phyloP scores from a whole-genome alignment of 257 asterid genomes.

The Coffea canephora region DNA sequence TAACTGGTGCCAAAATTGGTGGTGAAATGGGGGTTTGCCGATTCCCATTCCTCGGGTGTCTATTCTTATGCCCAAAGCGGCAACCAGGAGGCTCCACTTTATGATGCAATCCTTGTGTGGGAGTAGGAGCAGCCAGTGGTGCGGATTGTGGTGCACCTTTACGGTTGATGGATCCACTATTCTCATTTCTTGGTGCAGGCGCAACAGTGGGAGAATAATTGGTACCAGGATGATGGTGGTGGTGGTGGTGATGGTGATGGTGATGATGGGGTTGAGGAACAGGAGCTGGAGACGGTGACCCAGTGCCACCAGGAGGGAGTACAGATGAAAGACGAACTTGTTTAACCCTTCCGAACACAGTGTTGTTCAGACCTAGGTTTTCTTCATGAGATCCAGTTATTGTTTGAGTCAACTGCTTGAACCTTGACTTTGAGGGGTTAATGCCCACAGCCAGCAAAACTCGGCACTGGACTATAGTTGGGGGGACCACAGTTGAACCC shows the following conservation, averaged over 20 bases:
- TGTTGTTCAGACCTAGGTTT: conserved; percentile 92
- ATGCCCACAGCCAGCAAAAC: conserved; percentile 79
- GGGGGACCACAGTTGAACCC: conserved; percentile 76
- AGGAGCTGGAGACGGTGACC: conserved; percentile 60
- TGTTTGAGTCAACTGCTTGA: conserved; percentile 87
- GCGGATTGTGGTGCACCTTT: conserved; percentile 35
- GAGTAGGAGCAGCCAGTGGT: conserved; percentile 50
- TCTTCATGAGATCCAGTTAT: conserved; percentile 64
- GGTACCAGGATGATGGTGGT: conserved; percentile 36
- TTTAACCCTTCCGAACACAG: conserved; percentile 88
- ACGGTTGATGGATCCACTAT: conserved; percentile 29
- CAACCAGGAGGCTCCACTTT: conserved; percentile 60
- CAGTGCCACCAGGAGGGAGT: conserved; percentile 46
- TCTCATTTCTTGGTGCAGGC: conserved; percentile 54
- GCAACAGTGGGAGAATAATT: conserved; percentile 53
- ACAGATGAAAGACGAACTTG: conserved; percentile 89
- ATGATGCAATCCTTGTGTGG: conserved; percentile 29
- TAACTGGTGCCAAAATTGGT: conserved; percentile 52
- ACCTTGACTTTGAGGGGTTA: conserved; percentile 62
- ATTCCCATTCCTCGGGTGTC: conserved; percentile 50
- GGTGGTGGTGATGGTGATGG: conserved; percentile 53
- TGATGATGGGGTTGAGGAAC: conserved; percentile 38
- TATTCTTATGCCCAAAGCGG: conserved; percentile 39
- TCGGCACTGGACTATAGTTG: conserved; percentile 69
- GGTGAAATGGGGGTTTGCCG: conserved; percentile 49